phyloP scores from a whole-genome alignment of 257 asterid genomes.

The Capsicum chinense region DNA sequence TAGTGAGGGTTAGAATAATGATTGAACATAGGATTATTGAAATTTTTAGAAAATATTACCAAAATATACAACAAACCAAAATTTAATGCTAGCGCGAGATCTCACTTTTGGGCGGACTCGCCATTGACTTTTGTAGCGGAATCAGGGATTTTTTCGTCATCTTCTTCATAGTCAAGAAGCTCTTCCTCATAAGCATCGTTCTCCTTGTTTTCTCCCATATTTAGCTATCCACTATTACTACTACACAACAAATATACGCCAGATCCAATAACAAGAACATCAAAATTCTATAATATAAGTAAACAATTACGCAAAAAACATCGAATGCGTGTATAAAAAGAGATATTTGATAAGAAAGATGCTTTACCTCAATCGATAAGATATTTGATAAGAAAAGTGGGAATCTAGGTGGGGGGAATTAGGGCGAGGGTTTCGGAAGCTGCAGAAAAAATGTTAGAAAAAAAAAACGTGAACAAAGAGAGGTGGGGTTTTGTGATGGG shows the following conservation, averaged over 20 bases:
- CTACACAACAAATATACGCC: conserved; percentile 5
- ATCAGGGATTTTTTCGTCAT: conserved; percentile 79
- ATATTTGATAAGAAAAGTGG: conserved; percentile 11
- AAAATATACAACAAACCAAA: neutral
- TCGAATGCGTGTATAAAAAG: neutral
- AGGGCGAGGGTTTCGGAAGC: conserved; percentile 40
- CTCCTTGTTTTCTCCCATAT: conserved; percentile 80
- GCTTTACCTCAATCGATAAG: conserved; percentile 31
- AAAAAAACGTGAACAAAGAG: neutral
- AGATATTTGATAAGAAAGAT: neutral
- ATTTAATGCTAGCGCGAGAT: neutral
- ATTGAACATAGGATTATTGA: neutral
- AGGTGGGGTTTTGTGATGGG: neutral
- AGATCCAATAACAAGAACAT: conserved; percentile 32
- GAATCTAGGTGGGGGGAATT: conserved; percentile 7
- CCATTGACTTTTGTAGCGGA: conserved; percentile 73
- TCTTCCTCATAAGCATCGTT: conserved; percentile 92
- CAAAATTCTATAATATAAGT: too few relatives aligned
- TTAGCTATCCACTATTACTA: conserved; percentile 4
- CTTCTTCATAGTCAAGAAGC: conserved; percentile 96
- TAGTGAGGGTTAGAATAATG: neutral
- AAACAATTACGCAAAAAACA: neutral
- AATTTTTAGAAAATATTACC: neutral
- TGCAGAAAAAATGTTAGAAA: conserved; percentile 35
- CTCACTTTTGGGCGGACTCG: conserved; percentile 87